Base-by-base conservation (phyloP, 1,139 yeast species). In the Candida sanyaensis region DNA sequence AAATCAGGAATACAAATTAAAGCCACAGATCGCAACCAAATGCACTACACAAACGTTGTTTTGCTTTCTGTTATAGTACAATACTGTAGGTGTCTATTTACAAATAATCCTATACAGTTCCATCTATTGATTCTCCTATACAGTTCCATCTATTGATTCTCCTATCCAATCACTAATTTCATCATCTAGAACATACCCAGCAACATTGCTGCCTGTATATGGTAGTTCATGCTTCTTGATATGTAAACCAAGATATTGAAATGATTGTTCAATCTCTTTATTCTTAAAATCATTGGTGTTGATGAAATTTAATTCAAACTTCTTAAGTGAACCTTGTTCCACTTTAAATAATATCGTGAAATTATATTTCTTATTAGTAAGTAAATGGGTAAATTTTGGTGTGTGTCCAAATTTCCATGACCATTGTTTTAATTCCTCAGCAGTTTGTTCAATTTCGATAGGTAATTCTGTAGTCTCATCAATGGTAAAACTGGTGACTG, bases 381-480 rank as follows among this genome's bases (percentile, higher is more conserved):
- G 59, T 4, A 61, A 58, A 56, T 84, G 86, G 12, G 71, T 68
- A 60, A 87, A 87, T 50, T 67, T 71, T 1, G 96, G 96, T 0
- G 96, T 84, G 36, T 77, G 75, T 0, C 91, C 96, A 62, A 66
- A 88, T 34, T 69, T 75, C 95, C 96, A 89, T 1, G 75, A 70
- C 93, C 95, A 87, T 10, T 71, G 62, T 49, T 68, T 63, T 37
- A 87, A 66, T 37, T 76, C 75, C 0, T 65, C 59, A 2, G 80
- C 78, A 1, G 73, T 73, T 1, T 73, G 63, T 2, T 51, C 28
- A 0, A 88, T 71, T 40, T 78, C 80, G 1, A 55, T 53, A 0
- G 86, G 85, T n/a, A 85, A 58, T 9, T 66, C 64, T 0, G 69
- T 60, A 0, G 54, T 49, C 5, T 67, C 61, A 33, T 66, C 68